Evolutionary conservation across 2,329 filamentous ascomycete species (phyloP).

Genomic region (Pyrenochaeta sp.): DNA sequence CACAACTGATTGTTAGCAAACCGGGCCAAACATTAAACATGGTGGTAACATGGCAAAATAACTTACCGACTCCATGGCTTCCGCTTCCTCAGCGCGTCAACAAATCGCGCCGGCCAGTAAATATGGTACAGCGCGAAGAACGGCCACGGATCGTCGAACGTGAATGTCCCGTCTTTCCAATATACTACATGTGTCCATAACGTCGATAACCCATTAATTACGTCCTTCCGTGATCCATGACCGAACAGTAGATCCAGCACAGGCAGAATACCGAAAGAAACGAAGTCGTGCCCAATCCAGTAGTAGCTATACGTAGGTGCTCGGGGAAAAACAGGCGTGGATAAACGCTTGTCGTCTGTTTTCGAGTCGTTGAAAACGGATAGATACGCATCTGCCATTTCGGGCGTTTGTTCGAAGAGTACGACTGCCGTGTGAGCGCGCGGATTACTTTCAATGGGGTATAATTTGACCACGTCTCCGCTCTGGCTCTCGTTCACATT

Average conservation of each 20-base stretch:
- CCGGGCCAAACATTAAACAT: not conserved
- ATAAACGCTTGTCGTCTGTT: conserved; percentile 7
- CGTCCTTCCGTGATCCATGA: conserved; percentile 21
- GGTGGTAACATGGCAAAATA: too few relatives aligned
- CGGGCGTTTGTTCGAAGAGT: conserved; percentile 59
- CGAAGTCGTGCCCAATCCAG: conserved; percentile 74
- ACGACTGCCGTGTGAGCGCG: conserved; percentile 73
- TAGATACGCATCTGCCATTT: conserved; percentile 41
- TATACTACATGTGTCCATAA: conserved; percentile 54
- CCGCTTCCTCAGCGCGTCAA: conserved; percentile 54
- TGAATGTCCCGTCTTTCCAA: conserved; percentile 62
- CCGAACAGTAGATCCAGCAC: conserved; percentile 38
- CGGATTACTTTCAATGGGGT: conserved; percentile 77
- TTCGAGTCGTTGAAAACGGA: conserved; percentile 27
- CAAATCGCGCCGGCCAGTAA: conserved; percentile 64
- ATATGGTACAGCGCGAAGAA: conserved; percentile 62
- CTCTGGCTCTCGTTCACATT: conserved; percentile 40
- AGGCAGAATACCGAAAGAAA: conserved; percentile 57
- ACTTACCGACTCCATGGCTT: conserved; percentile 62
- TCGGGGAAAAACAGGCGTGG: conserved; percentile 26
- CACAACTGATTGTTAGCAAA: conserved; percentile 1
- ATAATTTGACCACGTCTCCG: conserved; percentile 54
- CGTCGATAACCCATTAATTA: conserved; percentile 32
- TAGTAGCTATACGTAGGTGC: conserved; percentile 56
- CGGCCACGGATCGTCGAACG: conserved; percentile 59